phyloP scores from a whole-genome alignment of 805 yeast species.

The Suhomyces canberraensis region DNA sequence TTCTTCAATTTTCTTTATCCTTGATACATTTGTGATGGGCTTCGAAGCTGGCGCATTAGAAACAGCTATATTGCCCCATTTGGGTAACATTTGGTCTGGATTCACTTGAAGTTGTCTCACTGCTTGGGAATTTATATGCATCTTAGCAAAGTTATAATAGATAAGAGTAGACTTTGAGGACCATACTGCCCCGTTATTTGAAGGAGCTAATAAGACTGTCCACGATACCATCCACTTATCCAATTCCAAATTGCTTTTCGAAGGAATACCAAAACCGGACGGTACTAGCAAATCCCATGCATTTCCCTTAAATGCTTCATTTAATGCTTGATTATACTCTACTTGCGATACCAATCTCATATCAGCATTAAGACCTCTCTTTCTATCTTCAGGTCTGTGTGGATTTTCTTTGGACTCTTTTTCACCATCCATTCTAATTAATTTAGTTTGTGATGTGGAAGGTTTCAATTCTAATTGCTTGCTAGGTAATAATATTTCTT shows the following conservation, averaged over 20 bases:
- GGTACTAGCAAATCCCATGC: conserved; percentile 64
- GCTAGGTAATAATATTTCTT: conserved; percentile 29
- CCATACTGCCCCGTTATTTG: conserved; percentile 56
- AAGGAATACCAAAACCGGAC: conserved; percentile 62
- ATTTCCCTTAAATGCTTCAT: conserved; percentile 52
- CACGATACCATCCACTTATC: conserved; percentile 82
- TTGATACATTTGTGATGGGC: background rate
- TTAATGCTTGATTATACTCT: conserved; percentile 62
- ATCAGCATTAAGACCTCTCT: conserved; percentile 32
- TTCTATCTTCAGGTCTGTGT: background rate
- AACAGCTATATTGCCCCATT: conserved; percentile 19
- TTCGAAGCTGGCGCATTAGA: background rate
- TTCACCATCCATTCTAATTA: background rate
- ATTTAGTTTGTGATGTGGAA: conserved; percentile 1
- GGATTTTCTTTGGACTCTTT: background rate
- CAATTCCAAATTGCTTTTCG: conserved; percentile 60
- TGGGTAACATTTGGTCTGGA: conserved; percentile 28
- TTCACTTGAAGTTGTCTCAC: conserved; percentile 40
- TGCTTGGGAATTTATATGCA: conserved; percentile 61
- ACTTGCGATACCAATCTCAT: conserved; percentile 64
- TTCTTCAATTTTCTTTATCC: background rate
- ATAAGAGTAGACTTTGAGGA: conserved; percentile 66
- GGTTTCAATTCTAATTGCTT: conserved; percentile 5
- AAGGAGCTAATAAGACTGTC: conserved; percentile 66
- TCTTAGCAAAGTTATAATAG: conserved; percentile 70